Base-by-base conservation (phyloP, 768 basidiomycete genomes). In the Podaxis sp. region DNA sequence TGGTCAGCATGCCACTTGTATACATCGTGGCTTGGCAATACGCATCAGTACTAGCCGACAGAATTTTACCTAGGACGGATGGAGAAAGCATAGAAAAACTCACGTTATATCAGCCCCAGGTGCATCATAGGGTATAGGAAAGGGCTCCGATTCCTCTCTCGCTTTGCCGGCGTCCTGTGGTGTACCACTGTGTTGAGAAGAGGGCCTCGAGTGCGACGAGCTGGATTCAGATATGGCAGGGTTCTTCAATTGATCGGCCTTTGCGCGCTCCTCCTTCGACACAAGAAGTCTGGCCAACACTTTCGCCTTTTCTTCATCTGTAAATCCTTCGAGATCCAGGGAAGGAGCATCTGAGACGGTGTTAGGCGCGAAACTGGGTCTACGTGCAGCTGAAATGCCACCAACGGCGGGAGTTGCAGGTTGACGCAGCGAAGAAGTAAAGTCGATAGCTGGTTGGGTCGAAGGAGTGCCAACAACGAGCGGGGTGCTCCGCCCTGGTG, bases 1-100 rank as follows among this genome's bases (percentile, higher is more conserved):
- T 87, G 85, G 66, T 90, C 89, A 14, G 85, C 79, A 63, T 95
- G 90, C 90, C 94, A 98, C 74, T 97, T 98, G 79, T 97, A 98
- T 42, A 98, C 90, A 64, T 88, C 88, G 68, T 96, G 94, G 16
- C 90, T 91, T 25, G 59, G 55, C 38, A 48, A 57, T 28, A 56
- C 38, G 23, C 14, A 47, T 61, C 27, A 56, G 58, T 28, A 56
- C 50, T 28, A 44, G 50, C 46, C 32, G 32, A 40, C 51, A 53
- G 50, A 38, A 59, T 14, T 27, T 42, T 4, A 27, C 57, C 36
- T 25, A 53, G 13, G 4, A 40, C 53, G 40, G 42, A n/a, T 44
- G 58, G 63, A 9, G 52, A 61, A 52, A 55, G 40, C 55, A 67
- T 61, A 68, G 64, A 54, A 58, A 63, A 52, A 83, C 93, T 78